Base-by-base conservation (phyloP, 176 grass and related monocot genomes). In the Aegilops speltoides region DNA sequence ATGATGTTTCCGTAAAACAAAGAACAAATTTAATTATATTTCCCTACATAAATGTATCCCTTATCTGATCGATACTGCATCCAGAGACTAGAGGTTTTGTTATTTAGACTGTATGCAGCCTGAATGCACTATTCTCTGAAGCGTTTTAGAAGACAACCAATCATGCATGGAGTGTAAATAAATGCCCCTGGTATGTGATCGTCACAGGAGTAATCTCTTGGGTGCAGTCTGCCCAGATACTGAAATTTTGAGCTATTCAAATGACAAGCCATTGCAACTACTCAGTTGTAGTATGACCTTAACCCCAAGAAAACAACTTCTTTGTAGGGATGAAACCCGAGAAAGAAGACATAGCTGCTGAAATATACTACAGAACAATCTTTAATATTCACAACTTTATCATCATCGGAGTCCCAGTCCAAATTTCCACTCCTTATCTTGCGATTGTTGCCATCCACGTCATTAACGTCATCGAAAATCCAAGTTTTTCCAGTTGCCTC, bases 161-260 rank as follows among this genome's bases (percentile, higher is more conserved):
- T 14, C 32, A 79, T 40, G 64, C 75, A 79, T 8, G 71, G 82
- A 26, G 25, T 76, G 28, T 64, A 84, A 1, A 25, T 37, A 43
- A 84, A 84, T 23, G 57, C 15, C n/a, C 40, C 82, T 9, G 23
- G 8, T 9, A 59, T 15, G 10, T 10, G 0, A 0, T 14, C 45
- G 13, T 12, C 24, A 40, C 4, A 34, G n/a, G 16, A 22, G 33
- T 38, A 36, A 57, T 57, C 31, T 36, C 37, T 54, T 77, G 43
- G 29, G 3, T 48, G 16, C 41, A 78, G 17, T 68, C 25, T 78
- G 13, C 83, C 63, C 10, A 76, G 74, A 73, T 64, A 84, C 19
- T 84, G 57, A 48, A 76, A 8, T 74, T 84, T 84, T 1, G 38
- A 33, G 71, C 54, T 76, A 48, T 84, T 76, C 38, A 84, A 10